Base-by-base conservation (phyloP, 2,329 filamentous ascomycete genomes). In the Botryosphaeria dothidea region DNA sequence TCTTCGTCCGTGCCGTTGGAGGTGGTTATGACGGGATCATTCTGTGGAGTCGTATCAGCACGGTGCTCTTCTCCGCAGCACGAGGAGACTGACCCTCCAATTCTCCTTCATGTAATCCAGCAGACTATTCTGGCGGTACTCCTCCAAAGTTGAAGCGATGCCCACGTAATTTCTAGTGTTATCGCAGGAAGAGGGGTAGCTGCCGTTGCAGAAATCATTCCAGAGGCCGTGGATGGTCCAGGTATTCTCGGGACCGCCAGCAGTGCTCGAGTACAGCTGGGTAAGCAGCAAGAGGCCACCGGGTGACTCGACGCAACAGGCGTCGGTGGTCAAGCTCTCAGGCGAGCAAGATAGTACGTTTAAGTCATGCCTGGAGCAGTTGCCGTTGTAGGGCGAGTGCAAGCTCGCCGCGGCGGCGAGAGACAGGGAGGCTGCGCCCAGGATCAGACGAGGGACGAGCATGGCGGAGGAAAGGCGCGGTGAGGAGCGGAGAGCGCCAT, bases 141-240 rank as follows among this genome's bases (percentile, higher is more conserved):
- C 78, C 6, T 83, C 74, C 36, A 92, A 79, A 64, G 92, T 58
- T 1, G 29, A 23, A 21, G 52, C 54, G 5, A 65, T 49, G 29
- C 29, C 54, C n/a, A 34, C 46, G 36, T 65, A 65, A 31, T 60
- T 36, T 19, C 63, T 34, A 4, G 54, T 19, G 17, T 19, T n/a
- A n/a, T 65, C 63, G 54, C 63, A 65, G 9, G 52, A 87, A 64
- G 85, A 80, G 58, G 90, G 86, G 72, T 87, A 92, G 8, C 85
- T 86, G 66, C 90, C 90, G 67, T 91, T 88, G 71, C 90, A 93
- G 70, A 77, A 79, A 69, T 83, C 81, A 43, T 74, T 84, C 83
- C 85, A 90, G 9, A 92, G 81, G 1, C 90, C 90, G 72, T 92
- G 90, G 45, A 92, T 84, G 1, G 89, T 92, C 90, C 90, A 93